Evolutionary conservation across 441 rosid species (phyloP).

Genomic region (Erodium texanum): DNA sequence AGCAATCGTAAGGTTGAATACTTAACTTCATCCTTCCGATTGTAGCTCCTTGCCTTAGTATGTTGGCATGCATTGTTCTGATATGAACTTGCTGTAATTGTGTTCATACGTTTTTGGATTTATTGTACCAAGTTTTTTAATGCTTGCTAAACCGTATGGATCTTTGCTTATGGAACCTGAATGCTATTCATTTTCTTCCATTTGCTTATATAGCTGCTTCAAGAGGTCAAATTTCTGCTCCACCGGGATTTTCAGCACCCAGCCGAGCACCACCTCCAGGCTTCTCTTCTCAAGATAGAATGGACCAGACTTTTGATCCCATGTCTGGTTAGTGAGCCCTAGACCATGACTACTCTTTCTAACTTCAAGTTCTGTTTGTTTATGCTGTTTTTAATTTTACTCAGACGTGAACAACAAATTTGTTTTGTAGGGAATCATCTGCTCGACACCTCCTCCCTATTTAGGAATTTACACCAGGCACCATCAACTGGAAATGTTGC

Average conservation of each 20-base stretch:
- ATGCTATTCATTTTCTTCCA: neutral
- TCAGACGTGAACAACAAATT: neutral
- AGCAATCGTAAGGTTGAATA: neutral
- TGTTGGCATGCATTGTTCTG: neutral
- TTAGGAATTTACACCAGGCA: constrained; percentile 47
- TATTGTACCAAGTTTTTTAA: neutral
- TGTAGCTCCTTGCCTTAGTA: neutral
- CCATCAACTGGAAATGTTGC: constrained; percentile 33
- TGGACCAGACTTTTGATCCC: constrained; percentile 45
- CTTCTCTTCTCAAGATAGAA: constrained; percentile 65
- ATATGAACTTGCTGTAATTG: neutral
- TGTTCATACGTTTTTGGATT: neutral
- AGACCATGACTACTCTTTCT: too few species aligned
- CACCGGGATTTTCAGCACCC: constrained; percentile 85
- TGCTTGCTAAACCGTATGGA: too few species aligned
- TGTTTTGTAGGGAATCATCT: constrained; percentile 37
- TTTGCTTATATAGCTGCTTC: constrained; percentile 34
- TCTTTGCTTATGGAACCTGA: neutral
- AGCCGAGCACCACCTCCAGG: constrained; percentile 93
- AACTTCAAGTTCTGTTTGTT: neutral
- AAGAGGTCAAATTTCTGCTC: constrained; percentile 71
- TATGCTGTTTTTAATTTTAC: neutral
- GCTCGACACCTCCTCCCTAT: constrained; percentile 35
- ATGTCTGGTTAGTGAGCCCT: constrained; percentile 34
- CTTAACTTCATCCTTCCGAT: neutral